Evolutionary conservation across 306 rosid genomes (phyloP), one percentile per base, ranked within the genome.

Genomic region (Inga laurina): DNA sequence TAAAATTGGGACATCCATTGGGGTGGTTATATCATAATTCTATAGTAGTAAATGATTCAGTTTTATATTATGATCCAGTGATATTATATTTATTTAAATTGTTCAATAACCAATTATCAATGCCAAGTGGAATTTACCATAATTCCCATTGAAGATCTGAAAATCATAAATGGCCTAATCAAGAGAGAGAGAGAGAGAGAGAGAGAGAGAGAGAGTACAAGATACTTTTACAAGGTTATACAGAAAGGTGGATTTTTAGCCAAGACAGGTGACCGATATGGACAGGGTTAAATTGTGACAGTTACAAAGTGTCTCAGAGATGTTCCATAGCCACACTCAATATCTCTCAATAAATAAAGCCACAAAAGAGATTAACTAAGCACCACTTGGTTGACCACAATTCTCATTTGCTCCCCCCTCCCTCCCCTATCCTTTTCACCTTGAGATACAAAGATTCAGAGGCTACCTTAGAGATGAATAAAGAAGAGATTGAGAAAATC

Each of bases 401-500:
- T 45, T 46, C 27, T 30, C 3, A 2, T 68, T 27, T 32, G 12
- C 24, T 35, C 10, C 0, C 80, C 57, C 44, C 39, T 35, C 80
- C 0, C 45, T 19, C 27, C 35, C 39, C 49, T 81, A 82, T 81
- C 71, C 66, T 78, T 81, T 77, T 75, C 44, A n/a, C 83, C 88
- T 85, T 82, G 79, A 85, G 85, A 84, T 79, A 79, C 82, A 85
- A 88, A 84, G 78, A 76, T 66, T 82, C 85, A 70, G 83, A 79
- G 78, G 54, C 77, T 61, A 44, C 78, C 69, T 30, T 21, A 45
- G 83, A 83, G 59, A 96, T 96, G 99, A 92, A 94, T 88, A 92
- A 96, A 85, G 99, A 96, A 72, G 99, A 96, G 91, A 86, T 94
- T 78, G 77, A 90, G 89, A 96, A 96, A 98, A 92, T 96, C 87